Evolutionary conservation across 169 alveolate species (phyloP).

Genomic region (Plasmodium vivax): DNA sequence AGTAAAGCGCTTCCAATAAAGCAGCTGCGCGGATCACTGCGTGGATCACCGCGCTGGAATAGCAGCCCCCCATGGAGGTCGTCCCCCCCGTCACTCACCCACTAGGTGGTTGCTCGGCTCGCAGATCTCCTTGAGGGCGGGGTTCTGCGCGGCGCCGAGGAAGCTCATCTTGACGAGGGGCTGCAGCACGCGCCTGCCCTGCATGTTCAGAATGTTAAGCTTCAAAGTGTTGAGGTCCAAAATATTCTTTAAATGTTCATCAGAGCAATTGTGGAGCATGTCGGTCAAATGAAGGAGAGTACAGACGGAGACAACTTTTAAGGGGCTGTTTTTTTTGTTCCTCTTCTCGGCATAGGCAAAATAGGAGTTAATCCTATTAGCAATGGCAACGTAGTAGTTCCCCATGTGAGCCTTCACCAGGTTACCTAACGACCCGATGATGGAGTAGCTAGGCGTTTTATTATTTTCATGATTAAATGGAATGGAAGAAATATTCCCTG

Average conservation of each 20-base stretch:
- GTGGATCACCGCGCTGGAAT: background rate
- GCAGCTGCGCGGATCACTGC: background rate
- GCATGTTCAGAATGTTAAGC: slow-evolving; percentile 29
- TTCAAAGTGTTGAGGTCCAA: slow-evolving; percentile 14
- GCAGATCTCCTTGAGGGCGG: slow-evolving; percentile 29
- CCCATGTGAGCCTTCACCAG: slow-evolving; percentile 52
- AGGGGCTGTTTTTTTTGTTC: slow-evolving; percentile 11
- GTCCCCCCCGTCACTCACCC: background rate
- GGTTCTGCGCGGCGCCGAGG: background rate
- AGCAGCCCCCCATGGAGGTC: background rate
- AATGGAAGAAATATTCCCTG: slow-evolving; percentile 42
- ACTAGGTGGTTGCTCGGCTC: slow-evolving; percentile 10
- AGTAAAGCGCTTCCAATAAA: too few species aligned
- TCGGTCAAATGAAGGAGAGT: slow-evolving; percentile 60
- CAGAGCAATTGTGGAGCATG: slow-evolving; percentile 17
- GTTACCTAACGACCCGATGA: slow-evolving; percentile 67
- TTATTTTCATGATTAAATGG: slow-evolving; percentile 72
- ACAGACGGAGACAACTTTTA: slow-evolving; percentile 47
- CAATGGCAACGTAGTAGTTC: slow-evolving; percentile 18
- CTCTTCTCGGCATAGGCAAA: slow-evolving; percentile 28
- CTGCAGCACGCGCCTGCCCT: slow-evolving; percentile 30
- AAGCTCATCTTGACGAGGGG: background rate
- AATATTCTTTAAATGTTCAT: background rate
- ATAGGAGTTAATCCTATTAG: slow-evolving; percentile 52
- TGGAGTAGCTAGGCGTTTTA: slow-evolving; percentile 55